Evolutionary conservation across 129 eudicot species (phyloP).

Genomic region (sunflower (Helianthus annuus)): DNA sequence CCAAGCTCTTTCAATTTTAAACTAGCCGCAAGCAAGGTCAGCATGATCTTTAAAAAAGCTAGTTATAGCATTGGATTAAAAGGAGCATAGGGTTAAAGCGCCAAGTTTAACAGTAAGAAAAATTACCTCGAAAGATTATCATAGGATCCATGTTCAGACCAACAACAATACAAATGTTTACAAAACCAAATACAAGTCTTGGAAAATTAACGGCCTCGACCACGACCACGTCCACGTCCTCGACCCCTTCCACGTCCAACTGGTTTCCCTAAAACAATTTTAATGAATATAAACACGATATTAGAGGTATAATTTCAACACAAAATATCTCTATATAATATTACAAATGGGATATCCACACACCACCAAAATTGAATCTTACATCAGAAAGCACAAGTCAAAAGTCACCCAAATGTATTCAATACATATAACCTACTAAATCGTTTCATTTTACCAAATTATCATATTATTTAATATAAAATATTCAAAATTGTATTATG

Average conservation of each 20-base stretch:
- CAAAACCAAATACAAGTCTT: slow-evolving; percentile 42
- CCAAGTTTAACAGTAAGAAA: slow-evolving; percentile 4
- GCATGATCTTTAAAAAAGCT: too few relatives aligned
- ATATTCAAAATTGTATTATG: background rate
- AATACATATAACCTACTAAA: background rate
- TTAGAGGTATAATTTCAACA: background rate
- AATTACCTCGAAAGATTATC: slow-evolving; percentile 21
- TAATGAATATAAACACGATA: background rate
- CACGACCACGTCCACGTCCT: slow-evolving; percentile 95
- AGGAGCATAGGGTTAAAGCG: background rate
- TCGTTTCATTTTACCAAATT: background rate
- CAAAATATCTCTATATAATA: too few relatives aligned
- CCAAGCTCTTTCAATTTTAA: too few relatives aligned
- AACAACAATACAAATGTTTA: slow-evolving; percentile 52
- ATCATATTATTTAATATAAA: background rate
- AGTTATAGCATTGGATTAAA: background rate
- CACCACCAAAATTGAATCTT: too few relatives aligned
- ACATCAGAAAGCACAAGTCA: background rate
- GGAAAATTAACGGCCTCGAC: slow-evolving; percentile 71
- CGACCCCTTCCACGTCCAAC: slow-evolving; percentile 93
- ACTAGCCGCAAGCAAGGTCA: too few relatives aligned
- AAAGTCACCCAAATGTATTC: background rate
- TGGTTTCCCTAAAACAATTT: slow-evolving; percentile 50
- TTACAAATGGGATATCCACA: too few relatives aligned
- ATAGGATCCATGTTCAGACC: slow-evolving; percentile 18